Percentiles rank a stretch among this genome's conserved stretches.
Conservation (phyloP, 1,284 basidiomycete species). For the Acaromyces ingoldii region DNA sequence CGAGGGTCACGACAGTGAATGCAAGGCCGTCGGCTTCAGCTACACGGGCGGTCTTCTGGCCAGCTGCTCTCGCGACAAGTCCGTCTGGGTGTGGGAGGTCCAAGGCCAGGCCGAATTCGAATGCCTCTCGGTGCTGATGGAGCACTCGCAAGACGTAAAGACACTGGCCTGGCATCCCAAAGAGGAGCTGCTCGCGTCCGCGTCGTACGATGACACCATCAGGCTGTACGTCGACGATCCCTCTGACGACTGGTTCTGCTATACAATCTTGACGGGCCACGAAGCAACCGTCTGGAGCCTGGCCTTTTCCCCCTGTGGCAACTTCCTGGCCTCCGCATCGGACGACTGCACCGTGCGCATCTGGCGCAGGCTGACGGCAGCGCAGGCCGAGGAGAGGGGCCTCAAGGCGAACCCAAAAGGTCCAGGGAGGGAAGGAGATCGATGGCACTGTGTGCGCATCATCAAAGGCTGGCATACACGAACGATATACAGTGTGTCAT, state of each 20-base stretch:
- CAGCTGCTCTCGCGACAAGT: conserved; percentile 90
- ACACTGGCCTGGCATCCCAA: conserved; percentile 87
- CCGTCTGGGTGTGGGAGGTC: conserved; percentile 95
- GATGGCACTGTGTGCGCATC: conserved; percentile 49
- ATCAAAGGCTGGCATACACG: conserved; percentile 59
- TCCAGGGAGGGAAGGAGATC: conserved; percentile 45
- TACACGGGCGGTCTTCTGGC: conserved; percentile 73
- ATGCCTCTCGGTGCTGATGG: conserved; percentile 91
- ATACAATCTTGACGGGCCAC: conserved; percentile 73
- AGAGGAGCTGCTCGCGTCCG: conserved; percentile 93
- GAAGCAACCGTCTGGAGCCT: conserved; percentile 81
- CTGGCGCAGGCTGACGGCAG: conserved; percentile 52
- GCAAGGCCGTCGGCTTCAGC: conserved; percentile 89
- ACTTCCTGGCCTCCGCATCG: conserved; percentile 71
- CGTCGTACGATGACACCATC: conserved; percentile 94
- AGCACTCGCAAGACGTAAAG: conserved; percentile 96
- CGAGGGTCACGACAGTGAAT: conserved; percentile 96
- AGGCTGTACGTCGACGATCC: conserved; percentile 92
- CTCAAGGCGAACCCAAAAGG: conserved; percentile 35
- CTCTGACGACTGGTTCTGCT: conserved; percentile 88
- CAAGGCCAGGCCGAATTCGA: conserved; percentile 78
- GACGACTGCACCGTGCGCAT: conserved; percentile 69
- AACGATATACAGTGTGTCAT: conserved; percentile 73
- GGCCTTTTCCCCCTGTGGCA: conserved; percentile 70
- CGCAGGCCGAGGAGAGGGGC: conserved; percentile 42